Evolutionary conservation across 2,329 filamentous ascomycete genomes (phyloP).

Genomic region (Fusarium continuum): DNA sequence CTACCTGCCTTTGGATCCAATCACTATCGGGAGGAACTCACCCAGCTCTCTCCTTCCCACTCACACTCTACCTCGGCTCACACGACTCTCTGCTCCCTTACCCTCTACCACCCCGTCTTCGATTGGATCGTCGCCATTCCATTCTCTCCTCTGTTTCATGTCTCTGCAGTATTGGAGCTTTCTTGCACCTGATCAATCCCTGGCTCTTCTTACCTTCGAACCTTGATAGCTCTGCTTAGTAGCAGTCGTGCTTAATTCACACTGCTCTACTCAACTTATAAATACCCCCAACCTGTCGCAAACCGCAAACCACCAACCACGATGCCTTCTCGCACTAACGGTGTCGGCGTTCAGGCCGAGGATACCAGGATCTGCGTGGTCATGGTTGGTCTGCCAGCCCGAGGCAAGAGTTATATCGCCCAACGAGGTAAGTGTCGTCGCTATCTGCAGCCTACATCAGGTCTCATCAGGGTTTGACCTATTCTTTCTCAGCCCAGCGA

Average conservation of each 20-base stretch:
- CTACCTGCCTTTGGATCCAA: conserved; percentile 4
- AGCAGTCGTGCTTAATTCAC: conserved; percentile 19
- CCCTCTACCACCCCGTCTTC: conserved; percentile 4
- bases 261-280: conserved; percentile 2
- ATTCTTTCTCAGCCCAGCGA: conserved; percentile 71
- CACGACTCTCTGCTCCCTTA: conserved; percentile 3
- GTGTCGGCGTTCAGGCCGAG: conserved; percentile 85
- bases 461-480: conserved; percentile 17
- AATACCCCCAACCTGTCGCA: no score
- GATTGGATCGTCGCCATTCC: conserved; percentile 18
- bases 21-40: conserved; percentile 1
- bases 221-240: conserved; percentile 26
- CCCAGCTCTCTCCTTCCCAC: conserved; percentile 23
- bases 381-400: conserved; percentile 95
- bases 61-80: conserved; percentile 29
- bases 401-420: conserved; percentile 97
- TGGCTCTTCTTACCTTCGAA: conserved; percentile 9
- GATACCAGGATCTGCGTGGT: conserved; percentile 97
- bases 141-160: conserved; percentile 32
- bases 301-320: conserved; percentile 19
- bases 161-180: conserved; percentile 43
- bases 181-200: conserved; percentile 20
- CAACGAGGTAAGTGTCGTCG: conserved; percentile 78
- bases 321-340: conserved; percentile 66
- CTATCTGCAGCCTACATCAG: not conserved